Base-by-base conservation (phyloP, 495 filamentous ascomycete species). In the Penicillium antarcticum region DNA sequence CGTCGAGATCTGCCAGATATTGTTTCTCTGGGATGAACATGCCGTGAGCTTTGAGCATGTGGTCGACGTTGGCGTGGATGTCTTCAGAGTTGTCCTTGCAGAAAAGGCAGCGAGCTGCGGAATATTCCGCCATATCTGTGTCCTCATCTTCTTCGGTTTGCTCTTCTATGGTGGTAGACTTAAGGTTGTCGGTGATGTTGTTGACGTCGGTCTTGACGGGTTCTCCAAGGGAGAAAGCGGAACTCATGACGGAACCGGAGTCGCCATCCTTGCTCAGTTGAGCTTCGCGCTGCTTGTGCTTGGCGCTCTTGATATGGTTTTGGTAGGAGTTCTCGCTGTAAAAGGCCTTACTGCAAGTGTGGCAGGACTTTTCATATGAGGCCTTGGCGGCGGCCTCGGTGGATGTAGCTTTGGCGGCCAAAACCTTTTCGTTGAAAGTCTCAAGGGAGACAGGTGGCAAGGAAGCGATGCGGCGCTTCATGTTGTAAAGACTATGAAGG, bases 311-410 rank as follows among this genome's bases (percentile, higher is more conserved):
- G 24, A 97, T 61, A 66, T 99, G 94, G 66, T 99, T 97, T 61
- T 83, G 81, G 68, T 89, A 97, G 13, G 94, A 92, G 70, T 96
- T 96, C 62, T 96, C 90, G 66, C 90, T 96, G 76, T 86, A 97
- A 72, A 92, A 98, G 18, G 87, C 88, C 74, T 94, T 95, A 58
- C 88, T 85, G 75, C 94, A 98, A 2, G 84, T 81, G 3, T 82
- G 74, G 66, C 94, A 98, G 12, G 76, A 67, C 57, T 85, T 92
- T 63, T 96, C 89, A 64, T 89, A 98, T 2, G 90, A 84, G 16
- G 92, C 95, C 72, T 88, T 90, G 44, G 91, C 88, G 38, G 89
- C 91, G 43, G 91, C 88, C 11, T 90, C 87, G 12, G 81, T 86
- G 6, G 91, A 85, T 5, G 82, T 82, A 24, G 90, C 90, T 63